A percentile compares a stretch with the other conserved stretches of the same genome.
Conservation (phyloP, 495 filamentous ascomycete genomes). For the Ascobolus immersus region DNA sequence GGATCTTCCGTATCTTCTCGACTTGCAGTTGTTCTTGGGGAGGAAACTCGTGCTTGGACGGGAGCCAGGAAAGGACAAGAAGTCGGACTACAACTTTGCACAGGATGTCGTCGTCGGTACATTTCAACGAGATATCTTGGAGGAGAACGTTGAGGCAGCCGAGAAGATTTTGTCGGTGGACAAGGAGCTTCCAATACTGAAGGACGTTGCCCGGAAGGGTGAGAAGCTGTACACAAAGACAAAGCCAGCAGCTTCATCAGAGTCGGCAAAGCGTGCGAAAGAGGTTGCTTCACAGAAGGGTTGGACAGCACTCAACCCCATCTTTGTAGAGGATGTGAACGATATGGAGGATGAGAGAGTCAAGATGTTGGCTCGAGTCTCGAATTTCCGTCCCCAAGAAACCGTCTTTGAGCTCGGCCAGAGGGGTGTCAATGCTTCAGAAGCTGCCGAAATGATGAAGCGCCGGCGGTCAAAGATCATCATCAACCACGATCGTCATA, state of each 20-base stretch:
- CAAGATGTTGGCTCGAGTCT: constrained; percentile 62
- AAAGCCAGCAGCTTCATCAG: constrained; percentile 59
- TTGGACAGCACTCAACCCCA: constrained; percentile 43
- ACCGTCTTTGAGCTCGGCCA: constrained; percentile 84
- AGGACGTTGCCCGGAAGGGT: constrained; percentile 52
- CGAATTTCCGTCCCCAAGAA: constrained; percentile 65
- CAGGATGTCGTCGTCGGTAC: constrained; percentile 58
- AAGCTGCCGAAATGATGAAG: constrained; percentile 59
- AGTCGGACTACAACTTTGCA: constrained; percentile 37
- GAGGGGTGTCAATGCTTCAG: constrained; percentile 33
- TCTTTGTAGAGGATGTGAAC: constrained; percentile 46
- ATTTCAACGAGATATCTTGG: constrained; percentile 40
- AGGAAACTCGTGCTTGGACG: constrained; percentile 47
- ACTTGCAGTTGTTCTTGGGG: constrained; percentile 83
- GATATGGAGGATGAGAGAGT: constrained; percentile 42
- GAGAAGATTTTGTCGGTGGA: constrained; percentile 49
- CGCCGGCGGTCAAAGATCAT: constrained; percentile 34
- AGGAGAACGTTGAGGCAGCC: constrained; percentile 50
- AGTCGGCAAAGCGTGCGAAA: constrained; percentile 66
- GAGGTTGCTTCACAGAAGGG: constrained; percentile 39
- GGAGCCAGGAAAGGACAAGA: constrained; percentile 19
- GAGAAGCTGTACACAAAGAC: constrained; percentile 82
- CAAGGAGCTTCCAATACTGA: constrained; percentile 42
- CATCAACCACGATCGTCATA: constrained; percentile 12
- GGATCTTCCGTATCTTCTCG: constrained; percentile 73